These are phyloP conservation scores for Pachyrhizus erosus DNA, from an alignment of 306 rosid species.

Conservation along the genomic window DNA sequence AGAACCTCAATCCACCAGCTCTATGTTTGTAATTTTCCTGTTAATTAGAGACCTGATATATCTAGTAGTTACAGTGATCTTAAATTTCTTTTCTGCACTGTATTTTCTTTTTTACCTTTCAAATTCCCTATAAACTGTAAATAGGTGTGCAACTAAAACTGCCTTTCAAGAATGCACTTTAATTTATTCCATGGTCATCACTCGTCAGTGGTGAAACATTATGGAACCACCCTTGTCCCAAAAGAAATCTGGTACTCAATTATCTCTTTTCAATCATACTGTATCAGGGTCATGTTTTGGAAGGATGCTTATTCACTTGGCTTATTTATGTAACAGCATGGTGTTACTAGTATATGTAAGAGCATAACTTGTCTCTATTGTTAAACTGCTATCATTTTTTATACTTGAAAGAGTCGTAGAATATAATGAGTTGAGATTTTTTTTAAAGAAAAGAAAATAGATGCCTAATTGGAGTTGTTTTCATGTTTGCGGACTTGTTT, in stretches of 20 bases:
- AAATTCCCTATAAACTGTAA: constrained; percentile 51
- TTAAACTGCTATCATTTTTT: background rate
- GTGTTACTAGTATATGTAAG: constrained; percentile 1
- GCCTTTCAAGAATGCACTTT: background rate
- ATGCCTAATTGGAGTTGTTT: background rate
- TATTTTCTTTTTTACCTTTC: constrained; percentile 37
- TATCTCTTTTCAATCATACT: background rate
- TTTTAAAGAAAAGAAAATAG: too few species aligned
- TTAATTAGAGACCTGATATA: constrained; percentile 35
- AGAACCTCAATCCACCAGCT: constrained; percentile 26
- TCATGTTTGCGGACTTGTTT: constrained; percentile 7
- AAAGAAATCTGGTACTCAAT: background rate
- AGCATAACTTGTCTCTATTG: background rate
- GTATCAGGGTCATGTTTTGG: background rate
- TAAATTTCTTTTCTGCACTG: constrained; percentile 38
- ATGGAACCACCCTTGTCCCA: background rate
- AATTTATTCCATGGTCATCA: background rate
- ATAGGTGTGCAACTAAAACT: constrained; percentile 28
- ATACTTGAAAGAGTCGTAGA: background rate
- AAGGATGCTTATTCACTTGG: background rate
- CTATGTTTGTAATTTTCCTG: constrained; percentile 44
- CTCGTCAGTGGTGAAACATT: background rate
- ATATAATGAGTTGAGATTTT: background rate
- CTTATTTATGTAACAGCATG: background rate
- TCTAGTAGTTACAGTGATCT: constrained; percentile 31